Evolutionary conservation across 441 rosid genomes (phyloP), one percentile per base, ranked within the genome.

Genomic region (Eutrema salsugineum): DNA sequence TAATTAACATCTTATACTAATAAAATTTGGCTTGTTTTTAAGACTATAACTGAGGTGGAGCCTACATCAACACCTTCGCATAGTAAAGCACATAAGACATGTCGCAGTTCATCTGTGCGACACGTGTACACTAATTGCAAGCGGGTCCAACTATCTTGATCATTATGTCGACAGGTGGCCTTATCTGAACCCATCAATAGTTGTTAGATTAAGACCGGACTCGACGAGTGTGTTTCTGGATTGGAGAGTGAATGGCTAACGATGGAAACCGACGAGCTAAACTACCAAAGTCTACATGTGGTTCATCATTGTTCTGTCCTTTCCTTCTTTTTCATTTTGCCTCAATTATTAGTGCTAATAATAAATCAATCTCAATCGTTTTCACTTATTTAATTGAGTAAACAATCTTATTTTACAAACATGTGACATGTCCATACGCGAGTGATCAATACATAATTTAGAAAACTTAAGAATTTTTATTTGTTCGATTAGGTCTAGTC

Each of bases 51-150:
- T 35, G 57, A 48, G 49, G 66, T 73, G 20, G 71, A 71, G 64
- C 11, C 56, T 38, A 57, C 62, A 63, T 8, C 22, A 63, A 22
- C 38, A 72, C 27, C 71, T 38, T 61, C 77, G 77, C 66, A 67
- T 66, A 67, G 71, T 61, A 19, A 66, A 66, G 56, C 68, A 50
- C 32, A 74, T 33, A 50, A 42, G 78, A 74, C 68, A 22, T 74
- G 72, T 74, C 73, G 56, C 55, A 59, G 1, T 32, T 59, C 39
- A 57, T 0, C 5, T 57, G 36, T 11, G 4, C 72, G 63, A 67
- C 78, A 74, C 78, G 73, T 67, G 38, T 67, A 7, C 42, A 74
- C 68, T 59, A 57, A 67, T 53, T 35, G 56, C 72, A 39, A 48
- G 19, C 8, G 22, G 61, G 67, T 66, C 77, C 72, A 73, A 58